Evolutionary conservation across 257 asterid genomes (phyloP).

Genomic region (Coffea eugenioides): DNA sequence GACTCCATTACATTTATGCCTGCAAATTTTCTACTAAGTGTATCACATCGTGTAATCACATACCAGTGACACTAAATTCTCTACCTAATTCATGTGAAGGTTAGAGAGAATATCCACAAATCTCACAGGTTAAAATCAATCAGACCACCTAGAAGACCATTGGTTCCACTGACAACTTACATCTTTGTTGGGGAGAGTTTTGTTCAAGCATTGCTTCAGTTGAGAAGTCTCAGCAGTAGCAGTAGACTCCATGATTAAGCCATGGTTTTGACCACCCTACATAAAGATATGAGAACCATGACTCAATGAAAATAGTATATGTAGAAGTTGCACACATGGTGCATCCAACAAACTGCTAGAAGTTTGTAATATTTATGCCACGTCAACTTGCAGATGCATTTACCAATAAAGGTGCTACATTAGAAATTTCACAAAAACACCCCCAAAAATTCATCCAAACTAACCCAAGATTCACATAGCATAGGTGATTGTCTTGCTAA

Average conservation of each 20-base stretch:
- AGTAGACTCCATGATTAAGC: slow-evolving; percentile 34
- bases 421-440: no score
- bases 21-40: not conserved
- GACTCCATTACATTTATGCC: not conserved
- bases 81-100: not conserved
- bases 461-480: not conserved
- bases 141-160: slow-evolving; percentile 1
- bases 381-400: not conserved
- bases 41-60: not conserved
- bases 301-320: slow-evolving; percentile 8
- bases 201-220: slow-evolving; percentile 37
- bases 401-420: no score
- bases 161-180: slow-evolving; percentile 37
- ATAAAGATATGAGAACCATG: slow-evolving; percentile 26
- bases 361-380: not conserved
- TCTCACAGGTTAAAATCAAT: not conserved
- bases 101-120: not conserved
- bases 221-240: slow-evolving; percentile 42
- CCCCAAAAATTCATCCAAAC: no score
- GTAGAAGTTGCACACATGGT: not conserved
- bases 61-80: not conserved
- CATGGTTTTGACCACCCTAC: slow-evolving; percentile 59
- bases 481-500: not conserved
- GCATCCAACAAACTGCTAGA: not conserved
- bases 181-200: slow-evolving; percentile 41